phyloP scores from a whole-genome alignment of 2,329 filamentous ascomycete genomes.

The Venturia asperata region DNA sequence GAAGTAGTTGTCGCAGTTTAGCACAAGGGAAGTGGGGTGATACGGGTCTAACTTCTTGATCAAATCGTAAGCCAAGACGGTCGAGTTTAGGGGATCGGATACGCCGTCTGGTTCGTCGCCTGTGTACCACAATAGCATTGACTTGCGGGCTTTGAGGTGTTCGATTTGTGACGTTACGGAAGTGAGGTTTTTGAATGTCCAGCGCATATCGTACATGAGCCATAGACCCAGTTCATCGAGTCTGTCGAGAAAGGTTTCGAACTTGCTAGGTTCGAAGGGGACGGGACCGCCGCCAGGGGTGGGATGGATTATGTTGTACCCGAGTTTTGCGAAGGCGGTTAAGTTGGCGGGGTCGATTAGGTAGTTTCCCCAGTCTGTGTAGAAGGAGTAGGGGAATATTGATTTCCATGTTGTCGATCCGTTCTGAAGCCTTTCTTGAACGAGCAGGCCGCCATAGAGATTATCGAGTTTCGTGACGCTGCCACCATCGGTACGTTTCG shows the following conservation, averaged over 20 bases:
- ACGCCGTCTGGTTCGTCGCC: slow-evolving; percentile 51
- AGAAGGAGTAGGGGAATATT: slow-evolving; percentile 43
- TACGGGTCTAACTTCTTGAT: slow-evolving; percentile 51
- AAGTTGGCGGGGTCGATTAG: slow-evolving; percentile 32
- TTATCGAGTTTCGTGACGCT: slow-evolving; percentile 43
- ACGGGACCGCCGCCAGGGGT: slow-evolving; percentile 35
- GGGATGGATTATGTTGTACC: slow-evolving; percentile 44
- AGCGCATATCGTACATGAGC: slow-evolving; percentile 43
- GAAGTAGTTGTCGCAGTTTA: slow-evolving; percentile 58
- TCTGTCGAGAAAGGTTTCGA: slow-evolving; percentile 37
- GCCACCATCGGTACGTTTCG: slow-evolving; percentile 36
- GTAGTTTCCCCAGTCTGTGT: slow-evolving; percentile 37
- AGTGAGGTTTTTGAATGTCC: slow-evolving; percentile 35
- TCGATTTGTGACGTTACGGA: slow-evolving; percentile 35
- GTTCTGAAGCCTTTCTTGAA: slow-evolving; percentile 27
- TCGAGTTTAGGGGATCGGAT: slow-evolving; percentile 47
- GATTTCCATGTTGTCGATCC: slow-evolving; percentile 26
- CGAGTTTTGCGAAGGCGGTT: slow-evolving; percentile 35
- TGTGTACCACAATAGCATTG: slow-evolving; percentile 43
- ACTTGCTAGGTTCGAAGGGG: slow-evolving; percentile 32
- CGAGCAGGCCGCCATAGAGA: slow-evolving; percentile 40
- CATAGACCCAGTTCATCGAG: slow-evolving; percentile 41
- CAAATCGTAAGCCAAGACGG: slow-evolving; percentile 37
- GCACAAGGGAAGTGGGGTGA: slow-evolving; percentile 52
- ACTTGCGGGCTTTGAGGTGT: slow-evolving; percentile 29